Base-by-base conservation (phyloP, 352 stramenopile genomes). In the Blastocystis sp. region DNA sequence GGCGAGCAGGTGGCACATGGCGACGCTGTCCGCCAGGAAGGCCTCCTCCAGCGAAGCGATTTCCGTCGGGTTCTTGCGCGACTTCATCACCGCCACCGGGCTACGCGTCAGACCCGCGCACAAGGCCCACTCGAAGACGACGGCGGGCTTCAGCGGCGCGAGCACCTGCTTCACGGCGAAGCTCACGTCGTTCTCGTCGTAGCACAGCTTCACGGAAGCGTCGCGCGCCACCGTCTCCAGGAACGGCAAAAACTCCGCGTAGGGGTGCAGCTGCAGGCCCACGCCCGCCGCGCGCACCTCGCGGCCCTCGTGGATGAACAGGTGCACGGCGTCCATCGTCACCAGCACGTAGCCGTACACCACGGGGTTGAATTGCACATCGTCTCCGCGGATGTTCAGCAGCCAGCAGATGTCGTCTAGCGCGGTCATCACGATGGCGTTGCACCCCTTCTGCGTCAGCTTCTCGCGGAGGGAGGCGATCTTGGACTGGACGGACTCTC, bases 321-420 rank as follows among this genome's bases (percentile, higher is more conserved):
- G 88, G 64, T 92, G 94, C 21, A 96, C 92, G 14, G 90, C 88
- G 84, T 98, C 92, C 3, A 91, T 79, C 9, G 94, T 96, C 52
- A 99, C 92, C 34, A 98, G 91, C 2, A 93, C 95, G 90, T 98
- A 99, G 40, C 94, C 93, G 89, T 96, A 97, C 89, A 97, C 95
- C 3, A 99, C 94, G 5, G 97, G 97, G 90, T 97, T 98, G 88
- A 96, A 98, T 87, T 95, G 92, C 80, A 99, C 93, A 90, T 99
- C 97, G 65, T 93, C 93, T 79, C 95, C 96, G 38, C 96, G 93
- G 43, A 99, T 93, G 91, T 99, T 99, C 80, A 99, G 94, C 2
- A 99, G 92, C 89, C 89, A 91, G 48, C 93, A 93, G 45, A 97
- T 96, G 89, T 99, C 97, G 89, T 98, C 96, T 7, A 99, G 92